These are phyloP conservation scores for Scolecobasidium constrictum DNA, from an alignment of 2,329 filamentous ascomycete genomes.

Conservation along the genomic window DNA sequence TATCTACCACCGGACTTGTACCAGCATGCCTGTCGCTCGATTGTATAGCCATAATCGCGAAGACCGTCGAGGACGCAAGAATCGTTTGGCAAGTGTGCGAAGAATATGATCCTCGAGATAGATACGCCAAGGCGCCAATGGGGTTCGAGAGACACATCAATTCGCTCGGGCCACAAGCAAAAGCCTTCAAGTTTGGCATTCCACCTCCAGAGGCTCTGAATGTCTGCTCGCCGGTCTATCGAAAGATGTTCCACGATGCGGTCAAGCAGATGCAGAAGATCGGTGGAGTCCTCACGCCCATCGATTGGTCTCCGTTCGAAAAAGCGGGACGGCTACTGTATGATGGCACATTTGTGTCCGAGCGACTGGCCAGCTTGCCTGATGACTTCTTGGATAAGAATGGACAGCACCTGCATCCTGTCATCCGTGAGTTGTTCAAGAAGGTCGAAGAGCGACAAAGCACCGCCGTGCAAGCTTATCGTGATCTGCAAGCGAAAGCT, in stretches of 20 bases:
- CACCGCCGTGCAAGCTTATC: conserved; percentile 21
- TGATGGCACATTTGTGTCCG: conserved; percentile 46
- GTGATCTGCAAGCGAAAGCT: conserved; percentile 21
- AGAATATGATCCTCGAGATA: conserved; percentile 37
- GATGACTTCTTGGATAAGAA: conserved; percentile 21
- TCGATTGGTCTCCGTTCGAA: conserved; percentile 33
- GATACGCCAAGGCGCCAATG: conserved; percentile 37
- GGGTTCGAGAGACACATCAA: conserved; percentile 23
- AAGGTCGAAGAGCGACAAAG: conserved; percentile 18
- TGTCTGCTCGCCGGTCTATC: conserved; percentile 30
- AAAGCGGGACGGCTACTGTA: conserved; percentile 45
- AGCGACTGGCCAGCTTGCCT: conserved; percentile 35
- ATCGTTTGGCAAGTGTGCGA: conserved; percentile 36
- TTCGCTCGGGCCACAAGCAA: conserved; percentile 23
- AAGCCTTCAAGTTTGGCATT: conserved; percentile 37
- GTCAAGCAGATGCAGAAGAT: conserved; percentile 18
- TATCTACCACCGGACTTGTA: conserved; percentile 38
- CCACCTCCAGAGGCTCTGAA: conserved; percentile 34
- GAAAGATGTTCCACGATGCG: conserved; percentile 22
- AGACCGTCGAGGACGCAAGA: conserved; percentile 38
- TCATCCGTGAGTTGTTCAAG: conserved; percentile 33
- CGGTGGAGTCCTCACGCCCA: conserved; percentile 19
- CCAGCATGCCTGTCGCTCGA: conserved; percentile 48
- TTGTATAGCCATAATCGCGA: conserved; percentile 44
- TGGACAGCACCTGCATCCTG: conserved; percentile 35